Base-by-base conservation (phyloP, 164 flowering plant species). In the Piper betle region DNA sequence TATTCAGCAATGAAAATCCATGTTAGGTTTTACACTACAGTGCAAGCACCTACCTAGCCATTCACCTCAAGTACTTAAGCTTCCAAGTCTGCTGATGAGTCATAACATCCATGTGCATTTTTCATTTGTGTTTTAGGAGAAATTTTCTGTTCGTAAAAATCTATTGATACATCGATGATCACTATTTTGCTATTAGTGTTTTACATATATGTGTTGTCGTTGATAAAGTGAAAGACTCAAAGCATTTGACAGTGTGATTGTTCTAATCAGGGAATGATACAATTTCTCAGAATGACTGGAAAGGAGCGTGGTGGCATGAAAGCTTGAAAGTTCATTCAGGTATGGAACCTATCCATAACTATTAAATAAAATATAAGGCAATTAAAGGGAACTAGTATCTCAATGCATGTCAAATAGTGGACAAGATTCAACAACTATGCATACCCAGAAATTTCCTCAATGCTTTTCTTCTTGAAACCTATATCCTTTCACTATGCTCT, bases 301-400 rank as follows among this genome's bases (percentile, higher is more conserved):
- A 77, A 66, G 99, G 99, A 18, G 91, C 97, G 62, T 93, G 99
- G 99, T 90, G 99, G 99, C 97, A 93, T 66, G 83, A 87, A 62
- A 87, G 85, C 73, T 67, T 93, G 11, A 58, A 69, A 53, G 66
- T 67, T 64, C 88, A 82, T 64, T 83, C 99, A 67, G 96, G 99
- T 88, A 72, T 60, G 57, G 61, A 9, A 6, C 52, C 8, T 19
- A 12, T 64, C 38, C 39, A 48, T 52, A 19, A 43, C 52, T 19
- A 53, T 9, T 2, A 46, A 15, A 46, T 10, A 46, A 46, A 46
- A 46, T 10, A 10, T 3, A 46, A 15, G 15, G 50, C 50, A 46
- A 5, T 46, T 12, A 2, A 10, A 46, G 6, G 50, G 50, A 46
- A 46, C 50, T 46, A 15, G 10, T 46, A 2, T 7, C 55, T 9